These are phyloP conservation scores for Aureobasidium sp. DNA, from an alignment of 2,329 filamentous ascomycete species.

Conservation along the genomic window DNA sequence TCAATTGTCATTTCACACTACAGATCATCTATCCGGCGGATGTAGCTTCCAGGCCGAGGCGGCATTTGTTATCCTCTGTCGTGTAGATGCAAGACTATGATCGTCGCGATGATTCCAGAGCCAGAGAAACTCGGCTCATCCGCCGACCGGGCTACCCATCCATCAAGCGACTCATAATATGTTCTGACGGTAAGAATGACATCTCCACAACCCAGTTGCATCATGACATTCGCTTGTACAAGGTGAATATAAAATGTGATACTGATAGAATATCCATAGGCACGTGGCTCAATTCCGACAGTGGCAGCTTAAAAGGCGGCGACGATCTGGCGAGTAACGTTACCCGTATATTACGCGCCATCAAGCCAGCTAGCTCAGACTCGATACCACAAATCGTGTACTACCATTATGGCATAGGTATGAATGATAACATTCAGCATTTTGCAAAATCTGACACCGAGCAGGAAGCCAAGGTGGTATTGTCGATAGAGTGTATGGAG, in stretches of 20 bases:
- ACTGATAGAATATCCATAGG: constrained; percentile 20
- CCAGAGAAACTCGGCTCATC: constrained; percentile 13
- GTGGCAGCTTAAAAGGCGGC: constrained; percentile 38
- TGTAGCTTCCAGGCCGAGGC: neutral
- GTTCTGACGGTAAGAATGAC: constrained; percentile 34
- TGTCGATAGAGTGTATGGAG: constrained; percentile 35
- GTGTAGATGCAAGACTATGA: constrained; percentile 13
- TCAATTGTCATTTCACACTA: neutral
- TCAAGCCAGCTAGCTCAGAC: constrained; percentile 41
- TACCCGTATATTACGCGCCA: constrained; percentile 43
- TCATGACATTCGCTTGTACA: no score
- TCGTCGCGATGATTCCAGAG: neutral
- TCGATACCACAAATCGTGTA: constrained; percentile 46
- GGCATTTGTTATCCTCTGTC: neutral
- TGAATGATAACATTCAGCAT: constrained; percentile 22
- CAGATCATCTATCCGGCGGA: neutral
- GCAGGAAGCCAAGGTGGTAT: constrained; percentile 29
- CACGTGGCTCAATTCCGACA: constrained; percentile 46
- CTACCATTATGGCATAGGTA: constrained; percentile 44
- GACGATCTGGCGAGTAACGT: constrained; percentile 43
- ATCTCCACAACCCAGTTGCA: neutral
- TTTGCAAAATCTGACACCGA: neutral
- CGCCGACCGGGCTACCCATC: constrained; percentile 1
- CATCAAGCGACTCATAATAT: constrained; percentile 31
- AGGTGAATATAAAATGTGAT: neutral